Evolutionary conservation across 1,139 yeast species (phyloP).

Genomic region (Arxiozyma slooffiae): DNA sequence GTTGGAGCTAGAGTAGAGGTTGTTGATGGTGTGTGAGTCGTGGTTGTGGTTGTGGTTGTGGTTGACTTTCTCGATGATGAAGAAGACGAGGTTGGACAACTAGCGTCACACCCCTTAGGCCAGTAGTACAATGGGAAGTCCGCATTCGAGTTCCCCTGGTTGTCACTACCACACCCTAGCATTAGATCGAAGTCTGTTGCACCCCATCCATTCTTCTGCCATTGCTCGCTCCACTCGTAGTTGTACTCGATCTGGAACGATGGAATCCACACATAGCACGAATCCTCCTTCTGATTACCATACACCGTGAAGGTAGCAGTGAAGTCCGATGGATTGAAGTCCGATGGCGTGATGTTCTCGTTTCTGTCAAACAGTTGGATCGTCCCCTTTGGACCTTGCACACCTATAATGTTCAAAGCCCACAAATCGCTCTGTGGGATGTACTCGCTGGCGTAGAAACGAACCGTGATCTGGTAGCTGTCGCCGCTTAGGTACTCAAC

Average conservation of each 20-base stretch:
- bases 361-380: slow-evolving; percentile 23
- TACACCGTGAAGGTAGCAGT: slow-evolving; percentile 20
- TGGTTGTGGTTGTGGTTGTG: too few species aligned
- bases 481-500: slow-evolving; percentile 7
- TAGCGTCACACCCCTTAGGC: slow-evolving; percentile 8
- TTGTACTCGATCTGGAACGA: slow-evolving; percentile 29
- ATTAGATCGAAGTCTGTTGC: slow-evolving; percentile 19
- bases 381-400: slow-evolving; percentile 19
- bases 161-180: slow-evolving; percentile 27
- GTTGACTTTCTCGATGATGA: too few species aligned
- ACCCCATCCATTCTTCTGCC: slow-evolving; percentile 16
- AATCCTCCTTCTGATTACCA: slow-evolving; percentile 9
- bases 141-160: slow-evolving; percentile 21
- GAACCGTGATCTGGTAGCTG: slow-evolving; percentile 24
- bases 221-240: slow-evolving; percentile 11
- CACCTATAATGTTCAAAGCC: slow-evolving; percentile 25
- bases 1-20: too few species aligned
- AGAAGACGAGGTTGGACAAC: neutral
- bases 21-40: too few species aligned
- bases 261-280: slow-evolving; percentile 17
- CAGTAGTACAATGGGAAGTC: slow-evolving; percentile 29
- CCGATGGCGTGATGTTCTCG: slow-evolving; percentile 12
- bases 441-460: slow-evolving; percentile 18
- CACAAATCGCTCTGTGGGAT: slow-evolving; percentile 18
- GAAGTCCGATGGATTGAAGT: slow-evolving; percentile 24